Evolutionary conservation across 2,329 filamentous ascomycete species (phyloP).

Genomic region (Fusarium irregulare): DNA sequence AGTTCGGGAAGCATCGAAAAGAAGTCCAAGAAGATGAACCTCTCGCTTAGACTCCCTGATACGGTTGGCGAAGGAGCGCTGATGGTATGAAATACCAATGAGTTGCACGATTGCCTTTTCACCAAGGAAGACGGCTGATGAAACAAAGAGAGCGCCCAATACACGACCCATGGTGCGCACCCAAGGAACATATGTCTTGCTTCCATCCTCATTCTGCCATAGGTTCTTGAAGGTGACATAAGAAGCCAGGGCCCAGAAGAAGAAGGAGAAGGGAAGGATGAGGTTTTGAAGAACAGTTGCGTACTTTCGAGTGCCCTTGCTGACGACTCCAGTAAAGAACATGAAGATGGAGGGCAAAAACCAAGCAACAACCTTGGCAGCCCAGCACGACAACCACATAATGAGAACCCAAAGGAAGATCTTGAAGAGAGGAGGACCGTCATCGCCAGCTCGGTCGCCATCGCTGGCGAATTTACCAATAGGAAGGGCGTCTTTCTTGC

Average conservation of each 20-base stretch:
- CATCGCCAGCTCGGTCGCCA: constrained; percentile 13
- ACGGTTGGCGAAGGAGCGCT: constrained; percentile 81
- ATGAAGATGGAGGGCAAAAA: constrained; percentile 71
- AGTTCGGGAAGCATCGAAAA: constrained; percentile 89
- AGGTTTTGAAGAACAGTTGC: constrained; percentile 72
- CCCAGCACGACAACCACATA: constrained; percentile 75
- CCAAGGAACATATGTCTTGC: constrained; percentile 59
- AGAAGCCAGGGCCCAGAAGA: constrained; percentile 74
- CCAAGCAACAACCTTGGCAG: constrained; percentile 72
- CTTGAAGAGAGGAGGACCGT: constrained; percentile 65
- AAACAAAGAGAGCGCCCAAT: constrained; percentile 74
- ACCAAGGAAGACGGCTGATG: constrained; percentile 76
- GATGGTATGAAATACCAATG: constrained; percentile 87
- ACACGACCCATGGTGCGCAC: constrained; percentile 70
- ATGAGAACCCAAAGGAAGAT: constrained; percentile 78
- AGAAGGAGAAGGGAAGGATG: constrained; percentile 74
- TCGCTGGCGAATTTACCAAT: constrained; percentile 25
- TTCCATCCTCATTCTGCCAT: constrained; percentile 50
- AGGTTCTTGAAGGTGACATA: constrained; percentile 71
- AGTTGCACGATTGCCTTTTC: constrained; percentile 84
- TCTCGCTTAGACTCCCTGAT: constrained; percentile 94
- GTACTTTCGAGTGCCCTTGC: constrained; percentile 77
- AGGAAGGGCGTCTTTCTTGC: constrained; percentile 36
- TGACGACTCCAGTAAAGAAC: constrained; percentile 76
- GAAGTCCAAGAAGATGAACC: constrained; percentile 80